Conservation (phyloP, 163 green algal species). For the Prototheca cutis region DNA sequence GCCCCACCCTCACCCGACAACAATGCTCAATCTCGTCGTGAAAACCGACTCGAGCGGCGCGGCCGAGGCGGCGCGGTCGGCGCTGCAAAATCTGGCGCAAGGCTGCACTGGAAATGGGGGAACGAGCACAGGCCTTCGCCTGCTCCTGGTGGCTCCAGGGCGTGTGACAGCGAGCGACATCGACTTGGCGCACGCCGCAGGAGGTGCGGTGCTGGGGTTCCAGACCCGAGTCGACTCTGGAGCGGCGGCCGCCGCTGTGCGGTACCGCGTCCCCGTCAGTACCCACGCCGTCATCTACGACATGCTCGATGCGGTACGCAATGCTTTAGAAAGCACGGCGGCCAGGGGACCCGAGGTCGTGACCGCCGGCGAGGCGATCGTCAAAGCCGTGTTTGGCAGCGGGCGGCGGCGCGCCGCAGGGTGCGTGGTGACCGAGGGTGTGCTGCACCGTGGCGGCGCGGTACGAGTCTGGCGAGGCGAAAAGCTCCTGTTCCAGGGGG, state of each 20-base stretch:
- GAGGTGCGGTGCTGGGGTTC: slow-evolving; percentile 82
- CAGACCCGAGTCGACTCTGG: slow-evolving; percentile 45
- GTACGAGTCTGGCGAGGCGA: slow-evolving; percentile 61
- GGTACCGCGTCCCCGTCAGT: slow-evolving; percentile 40
- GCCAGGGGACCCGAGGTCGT: slow-evolving; percentile 58
- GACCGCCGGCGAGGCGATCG: slow-evolving; percentile 46
- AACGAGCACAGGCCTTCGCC: no score
- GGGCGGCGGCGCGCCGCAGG: slow-evolving; percentile 60
- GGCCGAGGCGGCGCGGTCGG: slow-evolving; percentile 80
- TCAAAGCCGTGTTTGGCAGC: slow-evolving; percentile 86
- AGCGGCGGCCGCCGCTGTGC: slow-evolving; percentile 70
- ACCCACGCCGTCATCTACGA: slow-evolving; percentile 94
- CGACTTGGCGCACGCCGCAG: slow-evolving; percentile 75
- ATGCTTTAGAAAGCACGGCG: slow-evolving; percentile 79
- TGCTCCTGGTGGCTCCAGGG: slow-evolving; percentile 63
- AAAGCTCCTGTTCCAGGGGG: slow-evolving; percentile 65
- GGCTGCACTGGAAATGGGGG: slow-evolving; percentile 71
- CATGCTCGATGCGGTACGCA: slow-evolving; percentile 88
- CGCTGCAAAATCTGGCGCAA: slow-evolving; percentile 72
- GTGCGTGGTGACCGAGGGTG: slow-evolving; percentile 65
- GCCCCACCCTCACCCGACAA: no score
- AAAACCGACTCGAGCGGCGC: slow-evolving; percentile 74
- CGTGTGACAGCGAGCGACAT: slow-evolving; percentile 82
- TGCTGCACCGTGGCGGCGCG: slow-evolving; percentile 31
- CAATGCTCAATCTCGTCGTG: slow-evolving; percentile 1